These are phyloP conservation scores for Triticum dicoccoides DNA, from an alignment of 176 grass and related monocot genomes.

Conservation along the genomic window DNA sequence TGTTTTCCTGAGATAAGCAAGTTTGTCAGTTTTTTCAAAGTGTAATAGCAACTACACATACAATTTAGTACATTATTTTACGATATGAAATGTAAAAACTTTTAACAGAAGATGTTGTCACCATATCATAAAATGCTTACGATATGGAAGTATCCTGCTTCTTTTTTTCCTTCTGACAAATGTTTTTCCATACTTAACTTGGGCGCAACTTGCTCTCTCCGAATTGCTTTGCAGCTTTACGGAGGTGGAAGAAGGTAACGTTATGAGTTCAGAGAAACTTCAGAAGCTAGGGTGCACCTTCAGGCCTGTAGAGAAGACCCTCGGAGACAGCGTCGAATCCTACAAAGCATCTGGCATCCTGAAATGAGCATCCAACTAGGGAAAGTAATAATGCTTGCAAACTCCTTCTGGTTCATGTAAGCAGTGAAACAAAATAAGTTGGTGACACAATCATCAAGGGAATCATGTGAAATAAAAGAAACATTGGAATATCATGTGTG, in stretches of 20 bases:
- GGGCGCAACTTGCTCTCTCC: background rate
- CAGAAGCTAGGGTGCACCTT: constrained; percentile 49
- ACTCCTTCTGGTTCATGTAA: background rate
- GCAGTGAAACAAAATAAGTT: background rate
- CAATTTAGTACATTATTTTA: background rate
- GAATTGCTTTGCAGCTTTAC: constrained; percentile 31
- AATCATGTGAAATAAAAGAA: background rate
- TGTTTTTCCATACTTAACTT: background rate
- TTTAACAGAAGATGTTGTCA: background rate
- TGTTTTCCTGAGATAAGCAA: background rate
- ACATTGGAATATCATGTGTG: background rate
- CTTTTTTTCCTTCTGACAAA: background rate
- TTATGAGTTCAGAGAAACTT: constrained; percentile 34
- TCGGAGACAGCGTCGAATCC: constrained; percentile 46
- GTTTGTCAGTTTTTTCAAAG: background rate
- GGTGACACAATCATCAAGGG: background rate
- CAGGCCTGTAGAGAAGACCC: constrained; percentile 43
- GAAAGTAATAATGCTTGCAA: background rate
- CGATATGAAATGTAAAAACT: background rate
- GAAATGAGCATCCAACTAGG: constrained; percentile 10
- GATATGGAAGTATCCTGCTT: too few relatives aligned
- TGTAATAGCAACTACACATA: background rate
- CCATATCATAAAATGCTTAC: background rate
- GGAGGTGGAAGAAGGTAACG: constrained; percentile 25
- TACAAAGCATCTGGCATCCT: constrained; percentile 45